These are phyloP conservation scores for Pichia norvegensis DNA, from an alignment of 1,139 yeast species.

Conservation along the genomic window DNA sequence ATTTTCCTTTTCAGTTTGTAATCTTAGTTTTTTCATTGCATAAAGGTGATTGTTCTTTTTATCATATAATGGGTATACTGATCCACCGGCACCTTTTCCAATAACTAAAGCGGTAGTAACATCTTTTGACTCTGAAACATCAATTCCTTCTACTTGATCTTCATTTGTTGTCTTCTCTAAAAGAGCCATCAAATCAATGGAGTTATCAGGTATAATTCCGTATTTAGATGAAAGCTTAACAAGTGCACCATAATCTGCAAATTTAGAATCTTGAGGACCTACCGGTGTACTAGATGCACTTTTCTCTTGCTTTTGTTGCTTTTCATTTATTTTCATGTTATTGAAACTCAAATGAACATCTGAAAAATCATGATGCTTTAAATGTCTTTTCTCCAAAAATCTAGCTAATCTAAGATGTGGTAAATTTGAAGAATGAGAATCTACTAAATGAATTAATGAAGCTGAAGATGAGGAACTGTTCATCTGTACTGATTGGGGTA, in stretches of 20 bases:
- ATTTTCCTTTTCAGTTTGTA: slow-evolving; percentile 43
- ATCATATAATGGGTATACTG: slow-evolving; percentile 38
- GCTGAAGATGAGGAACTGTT: slow-evolving; percentile 5
- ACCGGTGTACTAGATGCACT: not conserved
- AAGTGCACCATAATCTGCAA: slow-evolving; percentile 14
- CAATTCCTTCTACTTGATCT: not conserved
- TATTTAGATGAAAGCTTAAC: slow-evolving; percentile 35
- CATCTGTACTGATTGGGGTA: slow-evolving; percentile 3
- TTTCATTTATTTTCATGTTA: not conserved
- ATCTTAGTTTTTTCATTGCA: slow-evolving; percentile 65
- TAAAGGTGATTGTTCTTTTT: slow-evolving; percentile 34
- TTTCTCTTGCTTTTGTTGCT: not conserved
- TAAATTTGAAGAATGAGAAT: slow-evolving; percentile 9
- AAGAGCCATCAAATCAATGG: slow-evolving; percentile 10
- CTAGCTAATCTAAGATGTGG: slow-evolving; percentile 15
- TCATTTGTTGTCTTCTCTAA: slow-evolving; percentile 1
- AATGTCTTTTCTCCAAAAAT: slow-evolving; percentile 16
- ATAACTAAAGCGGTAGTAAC: slow-evolving; percentile 24
- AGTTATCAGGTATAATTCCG: slow-evolving; percentile 44
- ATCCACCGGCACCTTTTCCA: slow-evolving; percentile 77
- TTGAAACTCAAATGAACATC: not conserved
- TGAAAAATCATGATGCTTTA: slow-evolving; percentile 6
- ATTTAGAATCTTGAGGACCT: slow-evolving; percentile 5
- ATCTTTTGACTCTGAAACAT: slow-evolving; percentile 27
- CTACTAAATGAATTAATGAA: slow-evolving; percentile 10